These are phyloP conservation scores for Monosporascus sp. DNA, from an alignment of 2,329 filamentous ascomycete species.

Conservation along the genomic window DNA sequence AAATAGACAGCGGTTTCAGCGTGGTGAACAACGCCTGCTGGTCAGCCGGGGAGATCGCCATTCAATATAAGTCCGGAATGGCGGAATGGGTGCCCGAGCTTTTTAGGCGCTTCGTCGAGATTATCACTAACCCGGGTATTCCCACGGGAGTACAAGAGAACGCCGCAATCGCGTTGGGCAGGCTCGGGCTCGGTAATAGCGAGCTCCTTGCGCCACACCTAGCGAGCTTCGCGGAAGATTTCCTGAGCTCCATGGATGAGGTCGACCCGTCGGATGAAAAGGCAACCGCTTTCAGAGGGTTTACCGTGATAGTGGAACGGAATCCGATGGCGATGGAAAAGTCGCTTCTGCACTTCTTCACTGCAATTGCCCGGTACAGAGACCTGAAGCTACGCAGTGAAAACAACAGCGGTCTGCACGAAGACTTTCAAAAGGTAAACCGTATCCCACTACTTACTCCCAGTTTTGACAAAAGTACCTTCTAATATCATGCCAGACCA, in stretches of 20 bases:
- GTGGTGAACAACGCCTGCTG: slow-evolving; percentile 98
- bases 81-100: slow-evolving; percentile 72
- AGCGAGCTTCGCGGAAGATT: slow-evolving; percentile 73
- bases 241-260: slow-evolving; percentile 75
- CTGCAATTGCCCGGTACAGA: slow-evolving; percentile 73
- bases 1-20: slow-evolving; percentile 79
- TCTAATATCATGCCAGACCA: slow-evolving; percentile 11
- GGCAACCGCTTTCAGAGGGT: slow-evolving; percentile 86
- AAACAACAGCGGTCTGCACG: slow-evolving; percentile 60
- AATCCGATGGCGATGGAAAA: slow-evolving; percentile 93
- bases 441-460: background rate
- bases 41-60: slow-evolving; percentile 88
- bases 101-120: slow-evolving; percentile 71
- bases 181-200: slow-evolving; percentile 75
- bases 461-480: slow-evolving; percentile 2
- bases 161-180: slow-evolving; percentile 85
- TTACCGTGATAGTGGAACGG: slow-evolving; percentile 75
- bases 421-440: slow-evolving; percentile 72
- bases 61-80: slow-evolving; percentile 72
- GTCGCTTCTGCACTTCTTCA: slow-evolving; percentile 76
- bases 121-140: slow-evolving; percentile 79
- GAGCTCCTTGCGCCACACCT: slow-evolving; percentile 75
- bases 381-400: slow-evolving; percentile 57
- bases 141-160: slow-evolving; percentile 89
- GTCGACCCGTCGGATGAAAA: slow-evolving; percentile 91